Base-by-base conservation (phyloP, 1,284 basidiomycete genomes). In the Pisolithus thermaeus region DNA sequence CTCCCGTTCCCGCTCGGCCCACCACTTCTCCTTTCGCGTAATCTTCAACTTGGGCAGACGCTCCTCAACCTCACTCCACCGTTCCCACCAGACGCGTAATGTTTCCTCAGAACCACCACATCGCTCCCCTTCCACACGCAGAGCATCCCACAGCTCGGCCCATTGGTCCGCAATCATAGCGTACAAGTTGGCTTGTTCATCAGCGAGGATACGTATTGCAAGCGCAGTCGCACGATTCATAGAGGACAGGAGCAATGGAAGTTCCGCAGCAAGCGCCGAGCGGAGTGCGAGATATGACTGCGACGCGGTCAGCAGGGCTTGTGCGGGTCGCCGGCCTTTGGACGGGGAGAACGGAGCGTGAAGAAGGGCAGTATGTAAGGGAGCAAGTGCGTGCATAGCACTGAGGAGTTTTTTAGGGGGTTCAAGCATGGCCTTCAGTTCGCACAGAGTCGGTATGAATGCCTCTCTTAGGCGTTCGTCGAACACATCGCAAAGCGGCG, bases 71-170 rank as follows among this genome's bases (percentile, higher is more conserved):
- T 85, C 83, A 18, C 63, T 71, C 78, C 81, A 88, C 16, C 87
- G 70, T 38, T 70, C 67, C 63, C 73, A 73, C 87, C 87, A 90
- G 9, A 88, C 82, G 0, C 71, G 70, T 37, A 80, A 61, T n/a
- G 86, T 88, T 69, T 87, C 83, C 1, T 74, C 75, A 11, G 75
- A 75, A 7, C 81, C 82, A 0, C 75, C 79, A 53, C 83, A 83
- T 63, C 79, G 72, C 70, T 88, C 87, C 6, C 82, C 85, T 37
- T 89, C 86, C 9, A 88, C 83, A 36, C 80, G 74, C 40, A 90
- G 70, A 59, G 85, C 84, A 52, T 89, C 83, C 88, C 88, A 90
- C 18, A 90, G 68, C n/a, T 81, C 80, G 1, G 73, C 74, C 88
- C 88, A 91, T 37, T 76, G 69, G 47, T 80, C 78, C 40, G 76